These are phyloP conservation scores for Sphaerostilbella broomeana DNA, from an alignment of 2,329 filamentous ascomycete genomes.

Conservation along the genomic window DNA sequence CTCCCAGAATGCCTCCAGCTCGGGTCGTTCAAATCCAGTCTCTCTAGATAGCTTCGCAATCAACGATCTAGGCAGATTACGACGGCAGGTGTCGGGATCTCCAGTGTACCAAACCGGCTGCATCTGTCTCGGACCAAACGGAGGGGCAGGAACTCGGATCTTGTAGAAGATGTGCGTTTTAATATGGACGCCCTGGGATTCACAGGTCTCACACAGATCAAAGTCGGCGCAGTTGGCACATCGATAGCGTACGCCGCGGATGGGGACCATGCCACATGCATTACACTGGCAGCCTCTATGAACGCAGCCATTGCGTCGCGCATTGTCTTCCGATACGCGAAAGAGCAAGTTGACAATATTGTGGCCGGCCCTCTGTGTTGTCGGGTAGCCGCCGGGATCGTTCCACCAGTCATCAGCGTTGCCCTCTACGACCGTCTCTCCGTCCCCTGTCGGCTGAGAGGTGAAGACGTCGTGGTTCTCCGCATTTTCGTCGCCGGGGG, in stretches of 20 bases:
- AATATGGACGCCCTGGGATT: constrained; percentile 68
- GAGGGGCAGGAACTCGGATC: constrained; percentile 80
- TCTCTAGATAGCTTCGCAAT: constrained; percentile 63
- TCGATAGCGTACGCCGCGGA: constrained; percentile 85
- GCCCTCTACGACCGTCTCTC: constrained; percentile 34
- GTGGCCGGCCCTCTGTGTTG: constrained; percentile 55
- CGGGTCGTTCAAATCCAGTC: constrained; percentile 75
- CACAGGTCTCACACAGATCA: constrained; percentile 90
- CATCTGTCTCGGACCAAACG: constrained; percentile 72
- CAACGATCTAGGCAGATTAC: constrained; percentile 59
- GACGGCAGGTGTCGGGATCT: constrained; percentile 65
- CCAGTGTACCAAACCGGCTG: constrained; percentile 85
- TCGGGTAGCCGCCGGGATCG: constrained; percentile 33
- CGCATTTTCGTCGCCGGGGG: constrained; percentile 40
- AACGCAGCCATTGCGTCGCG: constrained; percentile 78
- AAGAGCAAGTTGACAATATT: constrained; percentile 83
- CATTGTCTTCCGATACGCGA: constrained; percentile 89
- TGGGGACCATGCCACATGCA: constrained; percentile 78
- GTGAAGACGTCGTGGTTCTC: constrained; percentile 22
- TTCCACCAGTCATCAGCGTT: constrained; percentile 48
- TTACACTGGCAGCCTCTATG: constrained; percentile 93
- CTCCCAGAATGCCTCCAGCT: constrained; percentile 91
- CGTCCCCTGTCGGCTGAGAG: constrained; percentile 27
- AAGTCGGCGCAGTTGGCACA: constrained; percentile 96
- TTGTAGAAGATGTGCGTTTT: constrained; percentile 98